Evolutionary conservation across 2,329 filamentous ascomycete genomes (phyloP).

Genomic region (Colletotrichum somersetense): DNA sequence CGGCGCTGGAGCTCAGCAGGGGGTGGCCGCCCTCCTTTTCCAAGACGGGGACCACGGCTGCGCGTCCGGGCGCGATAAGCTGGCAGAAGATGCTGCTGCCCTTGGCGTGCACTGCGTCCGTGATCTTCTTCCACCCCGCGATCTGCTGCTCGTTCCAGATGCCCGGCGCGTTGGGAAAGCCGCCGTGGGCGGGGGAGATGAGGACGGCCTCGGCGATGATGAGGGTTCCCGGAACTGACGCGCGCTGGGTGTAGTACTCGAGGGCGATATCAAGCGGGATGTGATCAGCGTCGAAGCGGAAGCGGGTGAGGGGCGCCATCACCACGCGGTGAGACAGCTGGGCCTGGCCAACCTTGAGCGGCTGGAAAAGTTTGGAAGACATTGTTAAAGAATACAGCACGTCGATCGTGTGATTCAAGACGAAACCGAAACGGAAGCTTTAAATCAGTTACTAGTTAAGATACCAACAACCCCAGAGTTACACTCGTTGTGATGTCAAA

Average conservation of each 20-base stretch:
- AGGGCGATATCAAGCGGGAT: slow-evolving; percentile 45
- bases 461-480: background rate
- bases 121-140: slow-evolving; percentile 70
- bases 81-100: slow-evolving; percentile 72
- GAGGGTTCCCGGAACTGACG: slow-evolving; percentile 56
- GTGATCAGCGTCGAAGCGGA: slow-evolving; percentile 43
- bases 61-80: slow-evolving; percentile 72
- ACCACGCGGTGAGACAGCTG: slow-evolving; percentile 45
- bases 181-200: slow-evolving; percentile 51
- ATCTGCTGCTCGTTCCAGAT: slow-evolving; percentile 69
- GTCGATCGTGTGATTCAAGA: background rate
- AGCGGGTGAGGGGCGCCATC: slow-evolving; percentile 45
- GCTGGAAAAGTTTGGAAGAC: slow-evolving; percentile 41
- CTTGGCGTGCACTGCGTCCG: slow-evolving; percentile 72
- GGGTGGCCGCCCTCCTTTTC: slow-evolving; percentile 47
- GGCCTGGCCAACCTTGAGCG: slow-evolving; percentile 43
- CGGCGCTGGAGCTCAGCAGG: slow-evolving; percentile 47
- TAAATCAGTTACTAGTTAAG: background rate
- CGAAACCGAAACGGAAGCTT: background rate
- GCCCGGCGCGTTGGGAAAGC: slow-evolving; percentile 62
- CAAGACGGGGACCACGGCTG: slow-evolving; percentile 53
- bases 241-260: slow-evolving; percentile 61
- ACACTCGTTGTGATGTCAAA: background rate
- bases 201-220: slow-evolving; percentile 62
- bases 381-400: background rate